Conservation (phyloP, 768 basidiomycete species). For the Lactifluus volemus region DNA sequence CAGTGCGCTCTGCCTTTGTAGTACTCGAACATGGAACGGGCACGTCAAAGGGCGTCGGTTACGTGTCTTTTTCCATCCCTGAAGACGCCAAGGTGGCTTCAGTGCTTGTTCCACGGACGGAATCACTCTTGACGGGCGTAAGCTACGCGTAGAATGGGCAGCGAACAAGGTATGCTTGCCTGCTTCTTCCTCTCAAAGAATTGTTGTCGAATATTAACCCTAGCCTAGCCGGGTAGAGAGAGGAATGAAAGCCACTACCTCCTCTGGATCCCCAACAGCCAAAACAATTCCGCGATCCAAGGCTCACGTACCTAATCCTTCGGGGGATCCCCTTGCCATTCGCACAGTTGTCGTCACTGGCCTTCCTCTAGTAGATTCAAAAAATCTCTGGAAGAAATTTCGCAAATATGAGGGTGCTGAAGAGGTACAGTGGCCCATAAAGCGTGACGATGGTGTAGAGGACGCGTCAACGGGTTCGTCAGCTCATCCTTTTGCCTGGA, state of each 20-base stretch:
- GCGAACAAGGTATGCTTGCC: conserved; percentile 52
- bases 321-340: conserved; percentile 72
- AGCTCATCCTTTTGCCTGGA: background rate
- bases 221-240: conserved; percentile 15
- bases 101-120: conserved; percentile 56
- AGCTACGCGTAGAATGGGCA: conserved; percentile 72
- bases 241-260: background rate
- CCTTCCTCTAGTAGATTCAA: conserved; percentile 57
- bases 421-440: conserved; percentile 62
- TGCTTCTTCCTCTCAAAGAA: background rate
- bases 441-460: conserved; percentile 34
- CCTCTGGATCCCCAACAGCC: background rate
- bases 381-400: conserved; percentile 76
- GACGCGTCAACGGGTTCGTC: conserved; percentile 45
- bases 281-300: conserved; percentile 32
- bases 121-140: conserved; percentile 57
- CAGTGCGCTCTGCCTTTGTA: conserved; percentile 89
- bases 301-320: conserved; percentile 23
- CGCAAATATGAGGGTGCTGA: conserved; percentile 74
- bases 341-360: conserved; percentile 74
- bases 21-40: conserved; percentile 71
- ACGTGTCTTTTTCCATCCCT: conserved; percentile 82
- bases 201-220: conserved; percentile 5
- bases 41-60: conserved; percentile 90
- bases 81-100: conserved; percentile 79